Evolutionary conservation across 345 rosid genomes (phyloP).

Genomic region (Salix exigua): DNA sequence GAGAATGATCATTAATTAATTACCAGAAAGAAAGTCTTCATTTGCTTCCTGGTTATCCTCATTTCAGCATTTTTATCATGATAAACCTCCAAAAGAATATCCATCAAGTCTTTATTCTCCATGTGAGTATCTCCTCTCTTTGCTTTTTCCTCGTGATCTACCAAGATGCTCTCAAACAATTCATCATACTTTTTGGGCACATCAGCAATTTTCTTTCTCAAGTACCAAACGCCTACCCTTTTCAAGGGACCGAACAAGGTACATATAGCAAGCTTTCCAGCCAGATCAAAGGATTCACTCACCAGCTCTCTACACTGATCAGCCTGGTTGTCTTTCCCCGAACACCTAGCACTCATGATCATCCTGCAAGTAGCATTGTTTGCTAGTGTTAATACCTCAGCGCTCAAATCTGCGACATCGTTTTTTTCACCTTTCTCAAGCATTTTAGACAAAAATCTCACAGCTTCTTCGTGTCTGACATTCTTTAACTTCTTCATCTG

Average conservation of each 20-base stretch:
- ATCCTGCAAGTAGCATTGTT: constrained; percentile 32
- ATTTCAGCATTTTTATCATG: constrained; percentile 34
- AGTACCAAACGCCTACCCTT: not conserved
- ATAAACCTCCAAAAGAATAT: constrained; percentile 37
- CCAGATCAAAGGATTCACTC: constrained; percentile 21
- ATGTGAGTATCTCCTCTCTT: not conserved
- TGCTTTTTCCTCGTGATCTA: constrained; percentile 16
- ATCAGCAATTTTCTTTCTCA: constrained; percentile 1
- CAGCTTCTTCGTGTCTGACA: constrained; percentile 11
- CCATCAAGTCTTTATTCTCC: constrained; percentile 43
- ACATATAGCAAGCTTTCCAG: constrained; percentile 21
- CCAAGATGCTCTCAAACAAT: constrained; percentile 12
- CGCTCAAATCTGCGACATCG: constrained; percentile 10
- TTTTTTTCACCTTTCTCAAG: constrained; percentile 4
- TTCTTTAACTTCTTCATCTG: constrained; percentile 9
- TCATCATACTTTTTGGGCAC: constrained; percentile 4
- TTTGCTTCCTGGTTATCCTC: constrained; percentile 29
- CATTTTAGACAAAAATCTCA: constrained; percentile 4
- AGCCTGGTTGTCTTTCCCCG: constrained; percentile 39
- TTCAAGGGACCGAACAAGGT: constrained; percentile 9
- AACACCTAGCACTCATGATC: constrained; percentile 41
- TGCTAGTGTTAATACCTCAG: constrained; percentile 5
- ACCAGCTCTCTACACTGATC: constrained; percentile 26
- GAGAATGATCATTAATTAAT: constrained; percentile 13
- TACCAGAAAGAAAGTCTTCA: constrained; percentile 44